These are phyloP conservation scores for Castanea sativa DNA, from an alignment of 306 rosid genomes.

Conservation along the genomic window DNA sequence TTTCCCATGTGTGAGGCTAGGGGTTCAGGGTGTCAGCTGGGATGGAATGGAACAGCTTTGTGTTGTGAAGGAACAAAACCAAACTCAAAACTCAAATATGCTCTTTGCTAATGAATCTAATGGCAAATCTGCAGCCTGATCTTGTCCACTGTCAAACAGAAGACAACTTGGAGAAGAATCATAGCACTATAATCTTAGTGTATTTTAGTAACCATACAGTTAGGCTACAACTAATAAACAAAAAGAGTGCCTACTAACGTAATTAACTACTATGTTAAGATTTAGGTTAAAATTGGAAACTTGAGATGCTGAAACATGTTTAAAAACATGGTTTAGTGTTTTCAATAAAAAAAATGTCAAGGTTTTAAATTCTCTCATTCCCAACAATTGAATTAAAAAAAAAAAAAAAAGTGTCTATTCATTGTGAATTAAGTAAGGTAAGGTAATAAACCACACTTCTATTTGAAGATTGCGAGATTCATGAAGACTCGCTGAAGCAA, in stretches of 20 bases:
- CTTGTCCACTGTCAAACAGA: conserved; percentile 46
- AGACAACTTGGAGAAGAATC: conserved; percentile 6
- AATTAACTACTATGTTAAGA: no score
- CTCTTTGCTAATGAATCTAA: conserved; percentile 20
- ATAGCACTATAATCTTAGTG: neutral
- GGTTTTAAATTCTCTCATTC: no score
- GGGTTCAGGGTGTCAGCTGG: neutral
- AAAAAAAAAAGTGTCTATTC: no score
- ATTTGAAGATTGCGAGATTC: no score
- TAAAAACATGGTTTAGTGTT: no score
- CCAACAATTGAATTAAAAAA: no score
- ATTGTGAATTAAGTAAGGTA: no score
- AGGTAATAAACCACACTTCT: no score
- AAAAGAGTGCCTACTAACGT: neutral
- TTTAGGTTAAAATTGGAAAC: no score
- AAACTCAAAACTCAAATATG: neutral
- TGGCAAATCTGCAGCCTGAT: conserved; percentile 20
- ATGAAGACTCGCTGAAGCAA: no score
- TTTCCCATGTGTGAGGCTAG: conserved; percentile 32
- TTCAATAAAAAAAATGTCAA: no score
- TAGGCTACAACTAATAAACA: neutral
- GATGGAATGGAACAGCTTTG: conserved; percentile 21
- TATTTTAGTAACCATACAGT: neutral
- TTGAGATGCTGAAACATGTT: no score
- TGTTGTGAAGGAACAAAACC: conserved; percentile 12